Base-by-base conservation (phyloP, 2,329 filamentous ascomycete genomes). In the Penicillium hordei region DNA sequence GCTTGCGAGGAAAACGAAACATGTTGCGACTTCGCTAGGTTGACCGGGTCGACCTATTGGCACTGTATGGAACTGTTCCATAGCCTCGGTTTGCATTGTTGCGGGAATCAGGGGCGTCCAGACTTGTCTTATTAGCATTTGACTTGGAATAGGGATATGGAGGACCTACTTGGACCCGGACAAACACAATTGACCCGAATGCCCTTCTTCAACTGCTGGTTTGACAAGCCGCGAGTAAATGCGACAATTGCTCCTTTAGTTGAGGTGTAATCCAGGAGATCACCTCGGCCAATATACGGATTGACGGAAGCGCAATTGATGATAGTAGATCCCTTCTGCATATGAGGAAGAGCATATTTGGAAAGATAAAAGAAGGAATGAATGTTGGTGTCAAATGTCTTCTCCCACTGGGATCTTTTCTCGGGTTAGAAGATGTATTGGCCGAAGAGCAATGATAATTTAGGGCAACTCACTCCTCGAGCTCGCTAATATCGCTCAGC, bases 291-390 rank as follows among this genome's bases (percentile, higher is more conserved):
- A 57, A 92, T 84, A 76, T 93, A 94, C 27, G 87, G 89, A 72
- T 93, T 93, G 71, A 94, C 87, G 33, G 89, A 92, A 44, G 89
- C 87, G 71, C 91, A 92, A 79, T 93, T 94, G 82, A 95, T 91
- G 72, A 95, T 91, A 27, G 85, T 86, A 55, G 85, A 82, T 36
- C 91, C 90, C n/a, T 75, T 73, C 69, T 85, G 83, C 86, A 94
- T 89, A 74, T 93, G 88, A 0, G 86, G 86, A 12, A 94, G 80
- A 13, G 82, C 76, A 69, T 93, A 91, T 73, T 94, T 94, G 59
- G 89, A 83, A 36, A 93, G 80, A 77, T 87, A 93, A 80, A 92
- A 94, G 78, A 86, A 88, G 4, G 89, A 83, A 74, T 93, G 88
- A 68, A 94, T 92, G 77, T 94, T 95, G 48, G 86, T 90, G 74